These are phyloP conservation scores for Phaffomyces antillensis DNA, from an alignment of 805 yeast species.

Conservation along the genomic window DNA sequence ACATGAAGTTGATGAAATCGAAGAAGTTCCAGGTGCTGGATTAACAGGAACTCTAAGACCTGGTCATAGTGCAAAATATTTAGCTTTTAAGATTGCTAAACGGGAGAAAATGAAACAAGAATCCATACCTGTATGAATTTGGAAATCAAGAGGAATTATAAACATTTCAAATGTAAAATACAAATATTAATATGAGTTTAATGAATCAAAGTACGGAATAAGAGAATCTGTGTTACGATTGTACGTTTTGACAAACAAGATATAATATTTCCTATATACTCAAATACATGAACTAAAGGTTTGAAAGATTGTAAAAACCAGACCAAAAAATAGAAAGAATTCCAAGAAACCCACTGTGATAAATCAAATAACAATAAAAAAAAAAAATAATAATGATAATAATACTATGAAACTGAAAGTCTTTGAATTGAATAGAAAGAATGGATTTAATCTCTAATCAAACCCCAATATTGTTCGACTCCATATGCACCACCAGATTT, in stretches of 20 bases:
- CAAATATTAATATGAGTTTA: too few relatives aligned
- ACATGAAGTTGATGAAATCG: slow-evolving; percentile 2
- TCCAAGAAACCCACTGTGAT: background rate
- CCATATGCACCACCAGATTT: slow-evolving; percentile 47
- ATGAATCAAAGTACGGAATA: too few relatives aligned
- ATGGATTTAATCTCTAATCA: slow-evolving; percentile 13
- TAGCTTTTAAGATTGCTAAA: slow-evolving; percentile 44
- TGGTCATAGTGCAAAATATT: slow-evolving; percentile 70
- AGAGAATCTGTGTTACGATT: too few relatives aligned
- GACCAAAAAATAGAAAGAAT: background rate
- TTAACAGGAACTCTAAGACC: slow-evolving; percentile 29
- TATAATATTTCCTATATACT: too few relatives aligned
- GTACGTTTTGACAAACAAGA: too few relatives aligned
- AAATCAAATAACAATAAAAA: background rate
- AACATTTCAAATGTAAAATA: too few relatives aligned
- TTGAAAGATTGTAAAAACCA: too few relatives aligned
- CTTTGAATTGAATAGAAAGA: background rate
- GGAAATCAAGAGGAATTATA: too few relatives aligned
- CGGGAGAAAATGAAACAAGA: background rate
- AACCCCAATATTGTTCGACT: slow-evolving; percentile 51
- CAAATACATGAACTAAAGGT: too few relatives aligned
- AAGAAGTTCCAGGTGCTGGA: slow-evolving; percentile 21
- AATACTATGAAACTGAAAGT: background rate
- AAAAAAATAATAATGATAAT: background rate
- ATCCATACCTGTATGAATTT: background rate